phyloP scores from a whole-genome alignment of 2,329 filamentous ascomycete genomes.

The Diplodia corticola region DNA sequence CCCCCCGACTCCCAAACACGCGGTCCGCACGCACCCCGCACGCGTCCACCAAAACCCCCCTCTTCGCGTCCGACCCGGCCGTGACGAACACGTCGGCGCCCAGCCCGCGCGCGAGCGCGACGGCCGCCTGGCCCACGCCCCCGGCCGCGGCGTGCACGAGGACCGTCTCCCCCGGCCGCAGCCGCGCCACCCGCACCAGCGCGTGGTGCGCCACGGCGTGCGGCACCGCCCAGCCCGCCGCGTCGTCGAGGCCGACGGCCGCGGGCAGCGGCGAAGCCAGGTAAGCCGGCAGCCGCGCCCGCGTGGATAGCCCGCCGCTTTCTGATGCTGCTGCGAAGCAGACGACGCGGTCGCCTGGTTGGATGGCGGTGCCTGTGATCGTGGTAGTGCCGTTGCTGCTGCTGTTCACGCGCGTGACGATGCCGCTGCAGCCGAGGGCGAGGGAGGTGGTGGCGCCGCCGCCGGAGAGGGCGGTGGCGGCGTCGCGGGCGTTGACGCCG shows the following conservation, averaged over 20 bases:
- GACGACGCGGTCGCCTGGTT: constrained; percentile 21
- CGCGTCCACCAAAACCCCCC: neutral
- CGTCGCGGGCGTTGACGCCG: constrained; percentile 23
- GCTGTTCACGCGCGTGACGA: constrained; percentile 25
- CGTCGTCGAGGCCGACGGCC: constrained; percentile 27
- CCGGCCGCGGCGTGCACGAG: constrained; percentile 37
- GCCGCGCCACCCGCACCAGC: constrained; percentile 24
- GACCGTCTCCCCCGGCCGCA: constrained; percentile 26
- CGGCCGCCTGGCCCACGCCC: constrained; percentile 34
- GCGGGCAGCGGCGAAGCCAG: neutral
- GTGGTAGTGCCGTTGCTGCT: no score
- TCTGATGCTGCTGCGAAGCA: neutral
- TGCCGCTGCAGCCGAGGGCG: constrained; percentile 26
- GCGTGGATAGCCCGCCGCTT: neutral
- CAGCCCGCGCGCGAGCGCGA: constrained; percentile 28
- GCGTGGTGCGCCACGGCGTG: constrained; percentile 25
- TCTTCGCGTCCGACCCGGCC: constrained; percentile 27
- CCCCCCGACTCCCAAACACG: constrained; percentile 35
- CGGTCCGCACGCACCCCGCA: constrained; percentile 29
- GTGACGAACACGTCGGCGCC: constrained; percentile 34
- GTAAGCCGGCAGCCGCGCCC: neutral
- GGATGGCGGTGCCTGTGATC: constrained; percentile 2
- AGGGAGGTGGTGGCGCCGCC: constrained; percentile 6
- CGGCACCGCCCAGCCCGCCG: constrained; percentile 27
- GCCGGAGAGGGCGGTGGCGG: constrained; percentile 24